Evolutionary conservation across 1,284 basidiomycete species (phyloP).

Genomic region (Cutaneotrichosporon sp.): DNA sequence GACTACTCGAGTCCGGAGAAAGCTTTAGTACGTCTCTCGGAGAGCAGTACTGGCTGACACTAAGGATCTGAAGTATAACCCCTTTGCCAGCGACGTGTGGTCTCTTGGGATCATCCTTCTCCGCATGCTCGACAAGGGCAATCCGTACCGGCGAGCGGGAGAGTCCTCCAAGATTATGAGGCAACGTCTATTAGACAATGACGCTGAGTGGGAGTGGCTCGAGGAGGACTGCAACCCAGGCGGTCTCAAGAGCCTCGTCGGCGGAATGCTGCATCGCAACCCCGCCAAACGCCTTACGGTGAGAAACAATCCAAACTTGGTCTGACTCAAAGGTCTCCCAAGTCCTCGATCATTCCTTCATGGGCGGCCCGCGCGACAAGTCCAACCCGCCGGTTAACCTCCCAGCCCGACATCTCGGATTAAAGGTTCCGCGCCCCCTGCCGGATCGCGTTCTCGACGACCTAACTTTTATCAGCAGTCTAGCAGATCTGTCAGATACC

Average conservation of each 20-base stretch:
- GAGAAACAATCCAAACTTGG: too few relatives aligned
- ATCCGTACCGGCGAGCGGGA: constrained; percentile 29
- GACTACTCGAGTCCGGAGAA: constrained; percentile 47
- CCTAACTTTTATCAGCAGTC: constrained; percentile 32
- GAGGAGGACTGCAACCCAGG: constrained; percentile 5
- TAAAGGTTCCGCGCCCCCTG: constrained; percentile 16
- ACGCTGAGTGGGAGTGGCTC: constrained; percentile 22
- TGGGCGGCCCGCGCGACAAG: constrained; percentile 19
- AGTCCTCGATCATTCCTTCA: constrained; percentile 38
- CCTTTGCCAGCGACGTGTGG: constrained; percentile 43
- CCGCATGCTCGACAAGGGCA: constrained; percentile 33
- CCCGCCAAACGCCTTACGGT: constrained; percentile 34
- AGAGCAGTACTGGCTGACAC: constrained; percentile 12
- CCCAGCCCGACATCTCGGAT: constrained; percentile 20
- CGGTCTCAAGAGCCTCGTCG: constrained; percentile 23
- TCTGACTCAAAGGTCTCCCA: constrained; percentile 27
- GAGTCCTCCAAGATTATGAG: constrained; percentile 25
- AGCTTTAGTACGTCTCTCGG: too few relatives aligned
- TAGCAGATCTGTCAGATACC: too few relatives aligned
- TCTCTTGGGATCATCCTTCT: constrained; percentile 40
- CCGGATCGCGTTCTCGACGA: constrained; percentile 29
- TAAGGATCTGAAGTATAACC: constrained; percentile 34
- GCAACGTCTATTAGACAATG: constrained; percentile 21
- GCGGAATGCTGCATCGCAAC: constrained; percentile 35
- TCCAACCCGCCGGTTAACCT: not conserved